Evolutionary conservation across 2,329 filamentous ascomycete species (phyloP).

Genomic region (Clathrospora elynae): DNA sequence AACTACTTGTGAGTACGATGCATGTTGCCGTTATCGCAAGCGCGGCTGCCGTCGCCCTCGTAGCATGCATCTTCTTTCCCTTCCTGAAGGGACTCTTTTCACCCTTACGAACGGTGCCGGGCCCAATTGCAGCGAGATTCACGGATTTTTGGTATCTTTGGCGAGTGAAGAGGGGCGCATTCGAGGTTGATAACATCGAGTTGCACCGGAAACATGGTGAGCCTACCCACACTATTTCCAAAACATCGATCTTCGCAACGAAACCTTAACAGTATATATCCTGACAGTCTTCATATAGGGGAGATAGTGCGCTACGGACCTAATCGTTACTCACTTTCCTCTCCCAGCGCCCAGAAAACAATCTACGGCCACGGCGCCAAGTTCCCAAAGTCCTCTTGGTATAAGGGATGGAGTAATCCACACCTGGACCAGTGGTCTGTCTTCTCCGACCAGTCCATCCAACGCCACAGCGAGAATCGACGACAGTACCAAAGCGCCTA

Average conservation of each 20-base stretch:
- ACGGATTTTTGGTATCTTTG: conserved; percentile 21
- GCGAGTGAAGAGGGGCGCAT: conserved; percentile 9
- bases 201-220: conserved; percentile 18
- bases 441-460: conserved; percentile 48
- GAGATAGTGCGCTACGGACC: conserved; percentile 14
- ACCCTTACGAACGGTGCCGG: conserved; percentile 14
- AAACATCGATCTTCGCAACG: background rate
- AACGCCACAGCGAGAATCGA: conserved; percentile 46
- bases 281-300: conserved; percentile 4
- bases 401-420: conserved; percentile 20
- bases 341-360: conserved; percentile 14
- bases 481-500: conserved; percentile 28
- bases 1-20: too few relatives aligned
- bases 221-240: background rate
- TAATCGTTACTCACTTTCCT: conserved; percentile 15
- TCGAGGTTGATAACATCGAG: conserved; percentile 17
- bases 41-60: conserved; percentile 6
- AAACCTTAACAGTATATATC: background rate
- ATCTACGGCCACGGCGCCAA: conserved; percentile 29
- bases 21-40: conserved; percentile 4
- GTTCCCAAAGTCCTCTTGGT: conserved; percentile 29
- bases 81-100: conserved; percentile 10
- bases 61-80: conserved; percentile 11
- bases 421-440: conserved; percentile 39
- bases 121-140: conserved; percentile 16